Percentiles rank a stretch among this genome's conserved stretches.
phyloP scores from a whole-genome alignment of 108 stramenopile genomes.

The Cyclotella atomus region DNA sequence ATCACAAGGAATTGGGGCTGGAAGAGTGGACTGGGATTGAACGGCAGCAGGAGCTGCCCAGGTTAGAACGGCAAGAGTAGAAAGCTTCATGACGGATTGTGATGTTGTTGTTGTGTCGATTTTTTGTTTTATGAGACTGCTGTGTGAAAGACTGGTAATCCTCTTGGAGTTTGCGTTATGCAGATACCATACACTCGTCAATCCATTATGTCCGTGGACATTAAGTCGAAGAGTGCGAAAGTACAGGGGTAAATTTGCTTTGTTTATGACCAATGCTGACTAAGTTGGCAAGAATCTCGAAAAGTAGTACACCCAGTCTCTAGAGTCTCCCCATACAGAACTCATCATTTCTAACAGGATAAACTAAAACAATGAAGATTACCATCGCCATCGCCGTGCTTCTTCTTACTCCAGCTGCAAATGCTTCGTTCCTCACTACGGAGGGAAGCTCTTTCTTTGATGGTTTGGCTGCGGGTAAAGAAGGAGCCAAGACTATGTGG shows the following conservation, averaged over 20 bases:
- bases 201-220: too few relatives aligned
- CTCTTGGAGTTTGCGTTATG: too few relatives aligned
- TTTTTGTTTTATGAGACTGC: neutral
- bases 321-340: too few relatives aligned
- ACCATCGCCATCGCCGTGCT: neutral
- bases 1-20: neutral
- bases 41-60: neutral
- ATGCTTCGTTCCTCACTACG: neutral
- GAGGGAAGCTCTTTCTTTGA: neutral
- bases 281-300: too few relatives aligned
- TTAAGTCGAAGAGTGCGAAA: too few relatives aligned
- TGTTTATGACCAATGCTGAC: too few relatives aligned
- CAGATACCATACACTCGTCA: too few relatives aligned
- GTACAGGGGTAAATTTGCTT: too few relatives aligned
- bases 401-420: neutral
- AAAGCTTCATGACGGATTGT: constrained; percentile 6
- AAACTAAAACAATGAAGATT: neutral
- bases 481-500: constrained; percentile 1
- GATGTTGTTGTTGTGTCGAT: neutral
- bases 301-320: too few relatives aligned
- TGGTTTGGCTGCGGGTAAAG: neutral
- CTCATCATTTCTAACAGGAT: neutral
- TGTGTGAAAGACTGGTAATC: too few relatives aligned
- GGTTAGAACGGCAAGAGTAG: neutral
- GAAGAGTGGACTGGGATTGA: neutral